Evolutionary conservation across 306 rosid species (phyloP).

Genomic region (Alnus rubra): DNA sequence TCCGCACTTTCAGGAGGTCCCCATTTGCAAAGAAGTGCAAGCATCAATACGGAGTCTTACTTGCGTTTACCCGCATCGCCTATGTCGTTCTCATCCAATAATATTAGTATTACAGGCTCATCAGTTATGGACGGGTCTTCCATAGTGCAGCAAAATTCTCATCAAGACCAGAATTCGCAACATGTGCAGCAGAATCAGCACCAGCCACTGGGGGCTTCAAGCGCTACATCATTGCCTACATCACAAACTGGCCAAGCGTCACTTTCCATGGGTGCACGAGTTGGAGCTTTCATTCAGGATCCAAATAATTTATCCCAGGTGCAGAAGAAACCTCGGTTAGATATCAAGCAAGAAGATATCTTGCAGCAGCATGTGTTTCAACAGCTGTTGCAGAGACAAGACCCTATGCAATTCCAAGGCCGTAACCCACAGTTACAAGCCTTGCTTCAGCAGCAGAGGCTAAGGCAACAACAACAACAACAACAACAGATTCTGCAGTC

Average conservation of each 20-base stretch:
- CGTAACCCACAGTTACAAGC: constrained; percentile 79
- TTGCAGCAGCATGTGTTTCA: constrained; percentile 79
- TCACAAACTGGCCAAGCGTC: constrained; percentile 60
- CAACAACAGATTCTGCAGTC: constrained; percentile 73
- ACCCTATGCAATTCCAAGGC: constrained; percentile 69
- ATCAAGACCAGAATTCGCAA: constrained; percentile 77
- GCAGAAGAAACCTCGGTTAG: constrained; percentile 78
- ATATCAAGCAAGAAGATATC: constrained; percentile 81
- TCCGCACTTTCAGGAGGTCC: constrained; percentile 94
- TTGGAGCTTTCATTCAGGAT: constrained; percentile 73
- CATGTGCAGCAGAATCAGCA: constrained; percentile 73
- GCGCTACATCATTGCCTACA: constrained; percentile 59
- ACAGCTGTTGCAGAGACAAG: constrained; percentile 85
- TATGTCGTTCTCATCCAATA: constrained; percentile 92
- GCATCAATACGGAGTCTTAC: constrained; percentile 82
- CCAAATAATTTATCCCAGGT: constrained; percentile 62
- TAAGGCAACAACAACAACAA: constrained; percentile 63
- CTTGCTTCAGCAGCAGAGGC: constrained; percentile 78
- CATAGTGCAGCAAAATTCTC: constrained; percentile 81
- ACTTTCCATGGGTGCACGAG: constrained; percentile 58
- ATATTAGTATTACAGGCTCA: constrained; percentile 86
- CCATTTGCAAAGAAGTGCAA: constrained; percentile 96
- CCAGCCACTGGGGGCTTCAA: constrained; percentile 67
- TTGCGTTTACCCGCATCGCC: constrained; percentile 92
- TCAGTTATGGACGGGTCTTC: constrained; percentile 89